phyloP scores from a whole-genome alignment of 2,329 filamentous ascomycete species.

The Talaromyces sp. region DNA sequence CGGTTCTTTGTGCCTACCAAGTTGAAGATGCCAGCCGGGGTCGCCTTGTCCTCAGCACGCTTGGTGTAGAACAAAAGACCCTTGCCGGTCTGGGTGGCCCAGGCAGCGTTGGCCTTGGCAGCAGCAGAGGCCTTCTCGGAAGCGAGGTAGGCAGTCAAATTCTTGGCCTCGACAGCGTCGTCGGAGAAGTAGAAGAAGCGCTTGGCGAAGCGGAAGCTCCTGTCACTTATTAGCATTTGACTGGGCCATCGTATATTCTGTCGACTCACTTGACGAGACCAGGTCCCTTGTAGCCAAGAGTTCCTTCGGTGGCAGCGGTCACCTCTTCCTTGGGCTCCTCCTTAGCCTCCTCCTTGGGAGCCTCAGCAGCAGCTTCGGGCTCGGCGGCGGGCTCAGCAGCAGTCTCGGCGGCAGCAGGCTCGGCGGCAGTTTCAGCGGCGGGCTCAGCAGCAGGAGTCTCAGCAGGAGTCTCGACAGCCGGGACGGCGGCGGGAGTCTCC shows the following conservation, averaged over 20 bases:
- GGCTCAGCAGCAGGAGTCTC: constrained; percentile 47
- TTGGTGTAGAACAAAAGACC: constrained; percentile 89
- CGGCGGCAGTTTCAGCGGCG: constrained; percentile 4
- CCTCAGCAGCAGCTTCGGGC: constrained; percentile 26
- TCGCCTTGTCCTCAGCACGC: constrained; percentile 73
- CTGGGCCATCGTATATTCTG: no score
- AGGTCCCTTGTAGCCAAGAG: constrained; percentile 83
- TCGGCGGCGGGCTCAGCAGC: constrained; percentile 24
- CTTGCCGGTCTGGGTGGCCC: constrained; percentile 91
- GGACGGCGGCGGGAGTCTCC: constrained; percentile 39
- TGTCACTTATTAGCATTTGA: no score
- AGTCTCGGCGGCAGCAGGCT: constrained; percentile 12
- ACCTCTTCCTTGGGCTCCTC: constrained; percentile 39
- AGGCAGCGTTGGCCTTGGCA: constrained; percentile 71
- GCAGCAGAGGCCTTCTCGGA: constrained; percentile 78
- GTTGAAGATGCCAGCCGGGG: constrained; percentile 76
- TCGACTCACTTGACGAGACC: constrained; percentile 78
- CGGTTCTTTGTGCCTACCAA: constrained; percentile 51
- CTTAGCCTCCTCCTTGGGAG: constrained; percentile 26
- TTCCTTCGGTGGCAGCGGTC: constrained; percentile 74
- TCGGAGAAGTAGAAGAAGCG: constrained; percentile 85
- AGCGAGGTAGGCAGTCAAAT: constrained; percentile 72
- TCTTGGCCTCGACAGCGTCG: constrained; percentile 67
- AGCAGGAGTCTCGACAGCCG: constrained; percentile 66
- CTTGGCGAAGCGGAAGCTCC: constrained; percentile 86